These are phyloP conservation scores for Sugiyamaella neomexicana DNA, from an alignment of 1,139 yeast species.

Conservation along the genomic window DNA sequence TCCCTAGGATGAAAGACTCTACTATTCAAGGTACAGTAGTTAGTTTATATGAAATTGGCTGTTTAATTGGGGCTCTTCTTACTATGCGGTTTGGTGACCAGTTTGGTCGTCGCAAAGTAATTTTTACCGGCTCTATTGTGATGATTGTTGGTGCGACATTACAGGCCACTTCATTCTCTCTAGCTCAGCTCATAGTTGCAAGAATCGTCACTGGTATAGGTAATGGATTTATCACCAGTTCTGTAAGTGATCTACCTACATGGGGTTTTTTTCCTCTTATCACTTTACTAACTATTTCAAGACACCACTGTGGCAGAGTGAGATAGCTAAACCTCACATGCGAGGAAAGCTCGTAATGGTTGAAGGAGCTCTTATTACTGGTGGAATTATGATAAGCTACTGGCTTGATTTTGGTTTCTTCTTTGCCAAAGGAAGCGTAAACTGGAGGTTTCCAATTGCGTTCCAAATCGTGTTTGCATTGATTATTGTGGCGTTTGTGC, in stretches of 20 bases:
- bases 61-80: conserved; percentile 66
- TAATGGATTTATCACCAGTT: conserved; percentile 74
- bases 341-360: conserved; percentile 68
- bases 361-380: conserved; percentile 69
- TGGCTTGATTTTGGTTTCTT: conserved; percentile 59
- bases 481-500: conserved; percentile 53
- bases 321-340: conserved; percentile 64
- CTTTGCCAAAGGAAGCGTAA: conserved; percentile 50
- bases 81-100: conserved; percentile 64
- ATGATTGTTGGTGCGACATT: conserved; percentile 65
- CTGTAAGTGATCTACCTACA: conserved; percentile 32
- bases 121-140: conserved; percentile 57
- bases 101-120: conserved; percentile 65
- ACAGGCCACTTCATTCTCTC: conserved; percentile 57
- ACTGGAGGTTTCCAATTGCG: conserved; percentile 55
- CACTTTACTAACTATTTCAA: no score
- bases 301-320: conserved; percentile 73
- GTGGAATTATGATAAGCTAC: conserved; percentile 70
- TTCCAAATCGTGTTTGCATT: conserved; percentile 49
- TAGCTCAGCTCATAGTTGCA: conserved; percentile 71
- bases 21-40: conserved; percentile 34
- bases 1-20: conserved; percentile 42
- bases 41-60: conserved; percentile 72
- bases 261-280: no score
- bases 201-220: conserved; percentile 79